Base-by-base conservation (phyloP, 2,329 filamentous ascomycete genomes). In the Dactylellina sp. region DNA sequence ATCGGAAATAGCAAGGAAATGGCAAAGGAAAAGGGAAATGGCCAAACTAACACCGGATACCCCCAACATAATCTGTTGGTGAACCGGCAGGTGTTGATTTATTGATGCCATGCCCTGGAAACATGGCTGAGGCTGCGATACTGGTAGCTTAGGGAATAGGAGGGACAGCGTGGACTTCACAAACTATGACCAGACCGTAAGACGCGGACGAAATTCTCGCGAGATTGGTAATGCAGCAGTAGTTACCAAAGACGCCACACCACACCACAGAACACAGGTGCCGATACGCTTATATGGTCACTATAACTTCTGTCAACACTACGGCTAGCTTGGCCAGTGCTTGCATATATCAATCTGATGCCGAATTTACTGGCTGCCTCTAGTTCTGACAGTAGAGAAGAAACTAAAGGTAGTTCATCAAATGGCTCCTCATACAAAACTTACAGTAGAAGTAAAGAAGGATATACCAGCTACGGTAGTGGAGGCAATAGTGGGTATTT, bases 1-100 rank as follows among this genome's bases (percentile, higher is more conserved):
- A 56, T 22, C 42, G 55, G 37, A 52, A 68, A 46, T 11, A 39
- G 39, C 44, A 24, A 70, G 46, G 64, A 12, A 68, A 68, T 16
- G 40, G 44, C 47, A 61, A 55, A 62, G 44, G 46, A 28, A 62
- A 32, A 62, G 44, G 55, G 14, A 53, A 53, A 52, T 44, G 46
- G 44, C 52, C 14, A 55, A 49, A 1, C 37, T 47, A 25, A 65
- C 20, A 39, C 50, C 40, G 12, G 40, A 57, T 22, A 28, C 28
- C 28, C 22, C 28, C 40, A 57, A 40, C 18, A 63, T 42, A 25
- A 47, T 5, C 16, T 25, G 24, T n/a, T 16, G 20, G 14, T 22
- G 22, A 50, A 2, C 22, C 18, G n/a, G 2, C 16, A 24, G 16
- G 14, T 37, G 4, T 22, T 28, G 28, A 20, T 18, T 22, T 40